Conservation (phyloP, 306 rosid species). For the Castanopsis chinensis region DNA sequence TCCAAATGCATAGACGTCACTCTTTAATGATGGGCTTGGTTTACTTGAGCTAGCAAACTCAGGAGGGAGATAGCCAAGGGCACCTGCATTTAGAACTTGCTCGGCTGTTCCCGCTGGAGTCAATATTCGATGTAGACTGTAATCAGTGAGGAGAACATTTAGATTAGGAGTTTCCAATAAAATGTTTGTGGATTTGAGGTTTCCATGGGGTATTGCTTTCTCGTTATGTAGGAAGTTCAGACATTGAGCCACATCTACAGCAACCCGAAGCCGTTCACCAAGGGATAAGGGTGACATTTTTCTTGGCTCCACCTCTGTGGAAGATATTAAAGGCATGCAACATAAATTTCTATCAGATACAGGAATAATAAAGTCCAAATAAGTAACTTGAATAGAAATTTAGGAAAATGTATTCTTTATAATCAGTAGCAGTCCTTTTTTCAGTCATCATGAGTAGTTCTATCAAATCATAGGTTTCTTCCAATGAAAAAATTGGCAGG, state of each 20-base stretch:
- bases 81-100: constrained; percentile 73
- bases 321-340: neutral
- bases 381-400: neutral
- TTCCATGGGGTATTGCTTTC: constrained; percentile 85
- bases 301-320: constrained; percentile 52
- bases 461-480: neutral
- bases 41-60: constrained; percentile 71
- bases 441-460: neutral
- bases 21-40: constrained; percentile 71
- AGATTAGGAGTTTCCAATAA: constrained; percentile 48
- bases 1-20: constrained; percentile 81
- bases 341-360: neutral
- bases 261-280: constrained; percentile 51
- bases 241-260: constrained; percentile 55
- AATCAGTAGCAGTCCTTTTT: neutral
- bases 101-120: constrained; percentile 70
- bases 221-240: constrained; percentile 62
- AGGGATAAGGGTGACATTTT: constrained; percentile 51
- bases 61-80: constrained; percentile 76
- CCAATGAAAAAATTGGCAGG: neutral
- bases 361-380: neutral
- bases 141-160: constrained; percentile 58
- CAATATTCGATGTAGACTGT: constrained; percentile 69
- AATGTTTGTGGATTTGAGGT: constrained; percentile 75
- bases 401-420: neutral